Conservation (phyloP, 441 rosid species). For the Metrosideros polymorpha region DNA sequence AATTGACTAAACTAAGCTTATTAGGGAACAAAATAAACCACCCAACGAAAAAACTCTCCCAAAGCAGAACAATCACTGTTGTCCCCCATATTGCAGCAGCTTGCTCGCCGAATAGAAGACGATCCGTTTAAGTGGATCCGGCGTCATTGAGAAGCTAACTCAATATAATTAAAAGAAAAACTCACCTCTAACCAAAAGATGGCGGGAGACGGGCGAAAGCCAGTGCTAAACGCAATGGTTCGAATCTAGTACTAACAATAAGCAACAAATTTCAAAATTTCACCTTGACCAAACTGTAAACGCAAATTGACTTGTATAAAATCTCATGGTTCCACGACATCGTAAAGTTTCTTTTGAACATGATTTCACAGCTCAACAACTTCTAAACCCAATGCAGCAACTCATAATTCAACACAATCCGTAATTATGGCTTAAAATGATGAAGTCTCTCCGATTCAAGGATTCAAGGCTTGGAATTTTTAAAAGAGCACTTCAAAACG, state of each 20-base stretch:
- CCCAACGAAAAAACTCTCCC: neutral
- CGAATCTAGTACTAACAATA: neutral
- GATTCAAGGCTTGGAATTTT: neutral
- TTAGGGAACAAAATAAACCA: too few relatives aligned
- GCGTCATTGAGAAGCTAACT: too few relatives aligned
- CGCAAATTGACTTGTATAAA: too few relatives aligned
- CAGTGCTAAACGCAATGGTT: neutral
- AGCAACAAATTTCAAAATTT: neutral
- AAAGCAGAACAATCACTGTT: neutral
- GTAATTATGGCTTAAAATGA: rapidly evolving
- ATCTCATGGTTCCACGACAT: neutral
- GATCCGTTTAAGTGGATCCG: too few relatives aligned
- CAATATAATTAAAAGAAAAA: too few relatives aligned
- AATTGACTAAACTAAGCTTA: neutral
- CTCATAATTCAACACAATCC: neutral
- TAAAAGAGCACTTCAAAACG: too few relatives aligned
- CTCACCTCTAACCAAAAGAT: neutral
- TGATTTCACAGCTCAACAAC: too few relatives aligned
- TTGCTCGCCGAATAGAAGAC: too few relatives aligned
- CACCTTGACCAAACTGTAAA: neutral
- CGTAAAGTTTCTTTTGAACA: neutral
- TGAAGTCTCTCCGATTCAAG: neutral
- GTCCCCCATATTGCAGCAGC: neutral
- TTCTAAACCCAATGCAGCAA: neutral
- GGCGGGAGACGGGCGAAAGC: neutral